Base-by-base conservation (phyloP, 139 green algal species). In the Chlorella sp. region DNA sequence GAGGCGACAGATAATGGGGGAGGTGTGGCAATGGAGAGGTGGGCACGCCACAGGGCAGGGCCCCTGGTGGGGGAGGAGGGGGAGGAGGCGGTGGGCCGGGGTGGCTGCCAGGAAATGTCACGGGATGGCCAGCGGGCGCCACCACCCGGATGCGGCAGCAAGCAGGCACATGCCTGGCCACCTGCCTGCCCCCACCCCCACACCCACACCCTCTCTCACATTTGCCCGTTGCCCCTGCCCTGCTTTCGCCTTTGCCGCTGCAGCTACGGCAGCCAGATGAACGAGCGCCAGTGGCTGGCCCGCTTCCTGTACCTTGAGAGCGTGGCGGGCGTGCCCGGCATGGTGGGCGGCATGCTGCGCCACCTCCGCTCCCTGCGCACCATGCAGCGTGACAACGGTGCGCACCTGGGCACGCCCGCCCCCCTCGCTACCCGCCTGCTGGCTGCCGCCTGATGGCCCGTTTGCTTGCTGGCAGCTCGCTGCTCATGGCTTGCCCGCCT, bases 291-390 rank as follows among this genome's bases (percentile, higher is more conserved):
- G 82, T 98, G 96, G 96, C 89, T 98, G 90, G 86, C 69, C 0
- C 94, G 97, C 86, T 96, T 98, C 21, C 91, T 99, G 0, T 99
- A 98, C 91, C 93, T 99, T 81, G 97, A 99, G 95, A 99, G 97
- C 2, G 94, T 99, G 5, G 97, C 97, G 75, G 97, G 96, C 42
- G 96, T 99, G 57, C 97, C 97, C 0, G 97, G 97, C 85, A 99
- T 99, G 96, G 95, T 99, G 57, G 97, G 64, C 34, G 83, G 83
- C 83, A 88, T 88, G 83, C 83, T 88, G 37, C 93, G 98, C 24
- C 98, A 99, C 94, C 91, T 99, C 87, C 88, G 90, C 39, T 96
- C 88, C 15, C 95, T 99, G 85, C 92, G 97, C 39, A 87, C 60
- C 64, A 97, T 99, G 95, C 82, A 94, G 85, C 92, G 95, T 24